phyloP scores from a whole-genome alignment of 306 rosid genomes.

The Bauhinia variegata region DNA sequence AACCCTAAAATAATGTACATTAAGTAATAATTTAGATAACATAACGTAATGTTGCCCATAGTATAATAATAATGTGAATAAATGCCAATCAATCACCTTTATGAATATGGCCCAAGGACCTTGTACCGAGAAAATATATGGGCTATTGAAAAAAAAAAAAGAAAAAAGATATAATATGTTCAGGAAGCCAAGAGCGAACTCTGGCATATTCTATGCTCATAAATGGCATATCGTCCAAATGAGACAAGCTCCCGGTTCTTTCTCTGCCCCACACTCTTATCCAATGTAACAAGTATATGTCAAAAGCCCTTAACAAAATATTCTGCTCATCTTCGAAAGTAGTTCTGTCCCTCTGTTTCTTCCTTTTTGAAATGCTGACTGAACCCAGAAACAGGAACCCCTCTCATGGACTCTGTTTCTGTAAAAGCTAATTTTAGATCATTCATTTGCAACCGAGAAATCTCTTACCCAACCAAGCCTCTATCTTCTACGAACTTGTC shows the following conservation, averaged over 20 bases:
- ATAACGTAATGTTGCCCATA: no score
- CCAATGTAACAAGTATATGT: not conserved
- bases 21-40: no score
- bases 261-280: not conserved
- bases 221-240: not conserved
- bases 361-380: conserved; percentile 58
- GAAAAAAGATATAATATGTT: no score
- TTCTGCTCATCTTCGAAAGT: not conserved
- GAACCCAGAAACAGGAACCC: conserved; percentile 26
- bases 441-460: conserved; percentile 28
- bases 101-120: no score
- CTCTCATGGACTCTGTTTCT: conserved; percentile 57
- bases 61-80: no score
- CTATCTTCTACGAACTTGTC: conserved; percentile 19
- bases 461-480: conserved; percentile 22
- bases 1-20: no score
- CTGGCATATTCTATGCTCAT: not conserved
- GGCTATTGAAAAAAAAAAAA: no score
- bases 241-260: not conserved
- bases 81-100: no score
- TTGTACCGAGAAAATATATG: no score
- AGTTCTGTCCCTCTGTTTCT: not conserved
- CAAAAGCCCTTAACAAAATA: not conserved
- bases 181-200: no score
- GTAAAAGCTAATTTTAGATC: conserved; percentile 36